phyloP scores from a whole-genome alignment of 768 basidiomycete genomes.

The Macrolepiota dolichaula region DNA sequence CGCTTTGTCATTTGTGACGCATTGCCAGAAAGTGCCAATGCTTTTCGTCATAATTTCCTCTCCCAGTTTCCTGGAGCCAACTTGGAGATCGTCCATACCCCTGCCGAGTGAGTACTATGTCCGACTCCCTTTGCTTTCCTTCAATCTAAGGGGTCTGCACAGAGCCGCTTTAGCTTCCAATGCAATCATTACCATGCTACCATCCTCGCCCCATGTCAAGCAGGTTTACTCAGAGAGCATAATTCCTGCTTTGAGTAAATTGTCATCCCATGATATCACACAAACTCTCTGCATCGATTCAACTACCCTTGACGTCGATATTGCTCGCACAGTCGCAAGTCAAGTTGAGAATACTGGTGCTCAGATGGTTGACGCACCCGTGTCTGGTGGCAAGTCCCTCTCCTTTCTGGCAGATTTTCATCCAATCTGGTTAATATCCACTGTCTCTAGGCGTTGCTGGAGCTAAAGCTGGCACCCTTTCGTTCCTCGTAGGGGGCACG shows the following conservation, averaged over 20 bases:
- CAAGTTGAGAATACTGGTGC: slow-evolving; percentile 55
- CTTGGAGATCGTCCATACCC: slow-evolving; percentile 56
- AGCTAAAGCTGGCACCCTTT: slow-evolving; percentile 82
- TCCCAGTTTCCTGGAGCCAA: slow-evolving; percentile 56
- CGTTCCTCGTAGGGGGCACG: slow-evolving; percentile 89
- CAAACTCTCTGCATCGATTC: slow-evolving; percentile 80
- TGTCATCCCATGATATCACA: slow-evolving; percentile 35
- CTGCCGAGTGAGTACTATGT: slow-evolving; percentile 61
- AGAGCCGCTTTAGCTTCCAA: slow-evolving; percentile 65
- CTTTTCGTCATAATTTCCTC: slow-evolving; percentile 56
- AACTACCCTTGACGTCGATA: slow-evolving; percentile 82
- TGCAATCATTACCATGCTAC: slow-evolving; percentile 86
- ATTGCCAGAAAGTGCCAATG: slow-evolving; percentile 49
- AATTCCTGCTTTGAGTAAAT: slow-evolving; percentile 52
- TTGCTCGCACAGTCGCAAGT: slow-evolving; percentile 63
- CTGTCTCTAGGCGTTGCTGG: slow-evolving; percentile 66
- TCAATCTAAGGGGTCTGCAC: not conserved
- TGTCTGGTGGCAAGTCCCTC: slow-evolving; percentile 73
- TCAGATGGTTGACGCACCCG: slow-evolving; percentile 88
- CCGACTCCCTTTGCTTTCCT: not conserved
- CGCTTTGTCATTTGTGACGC: slow-evolving; percentile 81
- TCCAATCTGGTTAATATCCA: slow-evolving; percentile 1
- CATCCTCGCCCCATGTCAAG: slow-evolving; percentile 85
- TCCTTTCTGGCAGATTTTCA: not conserved
- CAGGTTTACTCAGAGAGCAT: slow-evolving; percentile 73